Conservation (phyloP, 371 early-diverging fungal species). For the Rhizopus arrhizus region DNA sequence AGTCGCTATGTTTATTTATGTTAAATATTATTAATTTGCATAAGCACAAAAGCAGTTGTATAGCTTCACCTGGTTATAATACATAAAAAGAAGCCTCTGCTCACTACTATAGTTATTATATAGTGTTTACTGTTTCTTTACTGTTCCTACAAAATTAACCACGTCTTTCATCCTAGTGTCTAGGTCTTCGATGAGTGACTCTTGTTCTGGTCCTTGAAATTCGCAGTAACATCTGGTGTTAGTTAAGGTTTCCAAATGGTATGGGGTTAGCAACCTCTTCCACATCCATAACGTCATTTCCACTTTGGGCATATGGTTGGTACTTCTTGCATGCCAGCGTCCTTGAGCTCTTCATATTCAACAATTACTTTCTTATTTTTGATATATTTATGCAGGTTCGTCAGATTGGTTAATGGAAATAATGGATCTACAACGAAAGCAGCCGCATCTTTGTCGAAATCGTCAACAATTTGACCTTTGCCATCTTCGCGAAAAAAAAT, state of each 20-base stretch:
- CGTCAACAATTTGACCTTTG: constrained; percentile 9
- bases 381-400: too few relatives aligned
- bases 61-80: constrained; percentile 7
- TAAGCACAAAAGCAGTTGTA: neutral
- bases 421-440: constrained; percentile 8
- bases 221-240: neutral
- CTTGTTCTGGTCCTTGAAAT: too few relatives aligned
- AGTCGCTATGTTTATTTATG: too few relatives aligned
- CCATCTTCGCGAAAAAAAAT: constrained; percentile 11
- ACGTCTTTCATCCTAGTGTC: constrained; percentile 7
- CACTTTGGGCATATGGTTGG: neutral
- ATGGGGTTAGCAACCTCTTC: neutral
- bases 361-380: constrained; percentile 11
- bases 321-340: constrained; percentile 13
- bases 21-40: too few relatives aligned
- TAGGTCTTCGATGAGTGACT: constrained; percentile 9
- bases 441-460: constrained; percentile 10
- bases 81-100: constrained; percentile 6
- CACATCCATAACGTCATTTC: neutral
- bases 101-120: constrained; percentile 12
- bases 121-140: constrained; percentile 7
- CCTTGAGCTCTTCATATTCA: constrained; percentile 9
- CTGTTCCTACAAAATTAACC: constrained; percentile 10
- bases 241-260: constrained; percentile 3
- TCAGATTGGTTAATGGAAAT: constrained; percentile 15